A percentile compares a stretch with the other conserved stretches of the same genome.
These are phyloP conservation scores for Kazachstania africana DNA, from an alignment of 805 yeast genomes.

Conservation along the genomic window DNA sequence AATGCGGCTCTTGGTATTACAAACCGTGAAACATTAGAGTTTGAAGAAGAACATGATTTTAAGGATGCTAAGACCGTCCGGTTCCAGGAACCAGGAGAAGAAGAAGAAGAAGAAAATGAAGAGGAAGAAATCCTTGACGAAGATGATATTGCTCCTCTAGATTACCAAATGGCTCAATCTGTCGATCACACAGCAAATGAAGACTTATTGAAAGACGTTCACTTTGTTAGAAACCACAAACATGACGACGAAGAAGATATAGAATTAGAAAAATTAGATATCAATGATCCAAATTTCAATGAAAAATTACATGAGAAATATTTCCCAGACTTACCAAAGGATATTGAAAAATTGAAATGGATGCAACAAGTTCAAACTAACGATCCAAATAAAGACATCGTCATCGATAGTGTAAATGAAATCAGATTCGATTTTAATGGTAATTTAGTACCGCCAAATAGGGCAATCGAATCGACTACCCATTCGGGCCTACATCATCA, in stretches of 20 bases:
- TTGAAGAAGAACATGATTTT: conserved; percentile 11
- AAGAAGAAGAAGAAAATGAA: conserved; percentile 4
- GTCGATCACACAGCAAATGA: conserved; percentile 33
- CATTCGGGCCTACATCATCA: conserved; percentile 81
- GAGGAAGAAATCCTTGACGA: conserved; percentile 34
- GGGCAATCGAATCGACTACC: conserved; percentile 38
- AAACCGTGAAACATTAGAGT: neutral
- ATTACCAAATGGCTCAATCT: conserved; percentile 35
- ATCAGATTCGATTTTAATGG: conserved; percentile 87
- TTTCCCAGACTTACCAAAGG: conserved; percentile 82
- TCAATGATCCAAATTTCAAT: conserved; percentile 69
- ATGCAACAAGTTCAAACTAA: conserved; percentile 58
- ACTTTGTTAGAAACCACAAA: conserved; percentile 41
- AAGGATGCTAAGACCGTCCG: conserved; percentile 9
- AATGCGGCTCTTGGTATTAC: conserved; percentile 18
- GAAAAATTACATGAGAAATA: conserved; percentile 71
- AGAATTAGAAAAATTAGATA: conserved; percentile 41
- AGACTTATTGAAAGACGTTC: conserved; percentile 39
- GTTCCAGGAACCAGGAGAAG: neutral
- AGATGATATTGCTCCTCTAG: conserved; percentile 41
- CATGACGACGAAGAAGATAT: conserved; percentile 23
- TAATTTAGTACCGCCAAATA: conserved; percentile 49
- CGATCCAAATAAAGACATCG: conserved; percentile 14
- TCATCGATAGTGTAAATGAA: conserved; percentile 43
- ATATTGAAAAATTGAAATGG: conserved; percentile 79